These are phyloP conservation scores for Gymnopilus junonius DNA, from an alignment of 768 basidiomycete species.

Conservation along the genomic window DNA sequence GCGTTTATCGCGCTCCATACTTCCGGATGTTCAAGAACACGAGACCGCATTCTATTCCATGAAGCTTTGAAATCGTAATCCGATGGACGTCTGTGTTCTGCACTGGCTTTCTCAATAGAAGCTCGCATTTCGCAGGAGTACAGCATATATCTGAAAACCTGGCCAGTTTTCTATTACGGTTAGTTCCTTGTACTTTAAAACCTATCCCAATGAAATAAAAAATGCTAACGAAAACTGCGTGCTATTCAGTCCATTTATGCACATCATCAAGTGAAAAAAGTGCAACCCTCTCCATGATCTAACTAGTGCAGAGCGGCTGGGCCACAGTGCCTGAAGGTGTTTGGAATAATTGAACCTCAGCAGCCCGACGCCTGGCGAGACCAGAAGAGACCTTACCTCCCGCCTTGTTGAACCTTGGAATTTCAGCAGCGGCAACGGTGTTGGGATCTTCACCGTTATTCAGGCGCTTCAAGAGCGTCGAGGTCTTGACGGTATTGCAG, in stretches of 20 bases:
- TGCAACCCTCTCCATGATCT: neutral
- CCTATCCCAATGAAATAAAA: conserved; percentile 11
- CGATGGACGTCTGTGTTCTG: neutral
- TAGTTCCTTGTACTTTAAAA: conserved; percentile 10
- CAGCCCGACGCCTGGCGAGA: conserved; percentile 32
- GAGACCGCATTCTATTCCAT: too few species aligned
- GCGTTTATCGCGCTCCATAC: too few species aligned
- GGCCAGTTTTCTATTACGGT: conserved; percentile 16
- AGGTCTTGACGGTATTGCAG: conserved; percentile 31
- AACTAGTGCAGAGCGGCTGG: conserved; percentile 29
- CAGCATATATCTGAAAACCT: neutral
- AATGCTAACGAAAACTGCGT: conserved; percentile 9
- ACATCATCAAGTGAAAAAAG: neutral
- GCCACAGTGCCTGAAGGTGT: conserved; percentile 36
- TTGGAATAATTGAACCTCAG: conserved; percentile 38
- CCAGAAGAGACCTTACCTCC: conserved; percentile 35
- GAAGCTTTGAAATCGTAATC: too few species aligned
- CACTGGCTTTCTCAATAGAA: neutral
- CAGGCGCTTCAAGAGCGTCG: conserved; percentile 36
- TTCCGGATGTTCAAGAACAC: too few species aligned
- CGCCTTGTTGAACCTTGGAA: conserved; percentile 37
- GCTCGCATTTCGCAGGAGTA: neutral
- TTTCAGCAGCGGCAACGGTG: conserved; percentile 39
- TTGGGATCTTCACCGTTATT: conserved; percentile 40
- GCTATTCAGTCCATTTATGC: conserved; percentile 1